Base-by-base conservation (phyloP, 768 basidiomycete genomes). In the Amanita thiersii region DNA sequence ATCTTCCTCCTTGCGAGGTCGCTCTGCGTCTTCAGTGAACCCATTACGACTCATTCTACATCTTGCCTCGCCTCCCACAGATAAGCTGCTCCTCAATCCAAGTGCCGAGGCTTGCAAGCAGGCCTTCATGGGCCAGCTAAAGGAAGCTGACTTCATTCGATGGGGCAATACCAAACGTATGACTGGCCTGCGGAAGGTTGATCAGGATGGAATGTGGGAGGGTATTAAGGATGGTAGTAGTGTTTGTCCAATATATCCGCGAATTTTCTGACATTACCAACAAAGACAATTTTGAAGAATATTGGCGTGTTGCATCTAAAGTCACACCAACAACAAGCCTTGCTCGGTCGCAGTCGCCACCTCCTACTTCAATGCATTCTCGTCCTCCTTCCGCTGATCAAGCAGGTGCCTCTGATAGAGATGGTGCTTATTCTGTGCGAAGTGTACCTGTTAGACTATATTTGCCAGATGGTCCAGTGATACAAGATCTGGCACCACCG, bases 141-240 rank as follows among this genome's bases (percentile, higher is more conserved):
- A 98, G 55, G 94, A 99, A 59, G 93, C 90, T 0, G 96, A 99
- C 58, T 97, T 96, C 56, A 80, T 96, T 35, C 73, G 94, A 35
- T 98, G 92, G 91, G 89, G 96, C 1, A 96, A 86, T 62, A 93
- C 90, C 14, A 89, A 90, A 56, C 77, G 91, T 25, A 89, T 97
- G 67, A 97, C 91, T 1, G 79, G 86, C 12, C 70, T 99, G 24
- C 66, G 91, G 40, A 89, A 92, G 59, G 79, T 75, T 18, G 94
- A 98, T 55, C 88, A 98, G 56, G 96, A 99, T 57, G 90, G 83
- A 1, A 77, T 97, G 42, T 99, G 96, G 96, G 91, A 96, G 52
- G 92, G 92, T 5, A 85, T 99, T 97, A 56, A 64, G 91, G 66
- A 9, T 33, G 19, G 12, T 24, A 20, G 12, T 14, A 6, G 44